Evolutionary conservation across 2,329 filamentous ascomycete species (phyloP).

Genomic region (Sclerotinia trifoliorum): DNA sequence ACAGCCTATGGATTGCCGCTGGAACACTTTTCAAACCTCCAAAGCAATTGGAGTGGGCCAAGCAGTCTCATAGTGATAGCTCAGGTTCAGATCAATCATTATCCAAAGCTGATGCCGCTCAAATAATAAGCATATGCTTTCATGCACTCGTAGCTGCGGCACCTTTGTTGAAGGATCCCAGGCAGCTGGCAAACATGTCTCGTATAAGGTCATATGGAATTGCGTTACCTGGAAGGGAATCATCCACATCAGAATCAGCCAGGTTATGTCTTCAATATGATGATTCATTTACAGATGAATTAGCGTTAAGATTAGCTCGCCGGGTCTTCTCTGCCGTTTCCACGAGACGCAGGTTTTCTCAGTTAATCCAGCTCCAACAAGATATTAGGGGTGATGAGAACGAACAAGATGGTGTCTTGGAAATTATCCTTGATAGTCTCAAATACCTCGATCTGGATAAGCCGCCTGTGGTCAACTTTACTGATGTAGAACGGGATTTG

Average conservation of each 20-base stretch:
- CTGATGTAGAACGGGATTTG: slow-evolving; percentile 50
- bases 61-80: slow-evolving; percentile 25
- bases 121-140: slow-evolving; percentile 53
- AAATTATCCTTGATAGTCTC: slow-evolving; percentile 41
- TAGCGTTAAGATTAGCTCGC: slow-evolving; percentile 57
- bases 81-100: slow-evolving; percentile 24
- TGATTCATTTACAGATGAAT: slow-evolving; percentile 60
- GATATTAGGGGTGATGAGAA: slow-evolving; percentile 31
- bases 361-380: slow-evolving; percentile 35
- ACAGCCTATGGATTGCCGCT: slow-evolving; percentile 63
- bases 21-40: slow-evolving; percentile 58
- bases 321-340: slow-evolving; percentile 57
- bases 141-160: slow-evolving; percentile 61
- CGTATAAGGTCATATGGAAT: slow-evolving; percentile 49
- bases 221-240: slow-evolving; percentile 48
- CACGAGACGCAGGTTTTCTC: slow-evolving; percentile 36
- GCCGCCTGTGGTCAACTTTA: slow-evolving; percentile 47
- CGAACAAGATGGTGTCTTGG: slow-evolving; percentile 31
- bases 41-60: slow-evolving; percentile 34
- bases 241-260: slow-evolving; percentile 48
- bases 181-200: slow-evolving; percentile 56
- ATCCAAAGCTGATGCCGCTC: slow-evolving; percentile 37
- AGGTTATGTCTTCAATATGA: slow-evolving; percentile 59
- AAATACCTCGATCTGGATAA: slow-evolving; percentile 44
- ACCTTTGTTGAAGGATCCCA: slow-evolving; percentile 43